Evolutionary conservation across 441 rosid genomes (phyloP).

Genomic region (Biscutella laevigata): DNA sequence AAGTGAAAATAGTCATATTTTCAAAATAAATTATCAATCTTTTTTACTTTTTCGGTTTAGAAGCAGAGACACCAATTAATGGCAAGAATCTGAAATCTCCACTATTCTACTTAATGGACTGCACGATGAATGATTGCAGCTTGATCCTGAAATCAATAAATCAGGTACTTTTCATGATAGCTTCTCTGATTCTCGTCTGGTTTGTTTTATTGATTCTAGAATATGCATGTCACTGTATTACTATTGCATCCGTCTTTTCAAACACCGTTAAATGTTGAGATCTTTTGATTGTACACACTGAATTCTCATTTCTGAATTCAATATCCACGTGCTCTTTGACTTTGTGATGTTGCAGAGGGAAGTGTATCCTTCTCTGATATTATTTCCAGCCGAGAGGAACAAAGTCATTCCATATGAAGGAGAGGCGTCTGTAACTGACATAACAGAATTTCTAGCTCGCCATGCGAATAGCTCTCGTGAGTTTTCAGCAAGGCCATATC

Average conservation of each 20-base stretch:
- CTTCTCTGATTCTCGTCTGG: neutral
- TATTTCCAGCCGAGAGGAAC: conserved; percentile 80
- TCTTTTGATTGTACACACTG: neutral
- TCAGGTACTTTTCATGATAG: conserved; percentile 42
- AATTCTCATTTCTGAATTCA: neutral
- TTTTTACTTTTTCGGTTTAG: conserved; percentile 10
- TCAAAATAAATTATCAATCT: too few species aligned
- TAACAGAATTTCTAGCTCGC: conserved; percentile 60
- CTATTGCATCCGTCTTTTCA: conserved; percentile 1
- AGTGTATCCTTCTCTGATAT: conserved; percentile 66
- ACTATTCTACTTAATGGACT: conserved; percentile 72
- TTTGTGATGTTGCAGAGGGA: conserved; percentile 52
- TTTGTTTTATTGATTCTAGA: neutral
- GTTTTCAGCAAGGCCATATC: conserved; percentile 38
- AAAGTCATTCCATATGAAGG: conserved; percentile 54
- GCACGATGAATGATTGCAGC: conserved; percentile 89
- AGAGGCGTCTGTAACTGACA: conserved; percentile 55
- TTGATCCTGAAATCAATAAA: conserved; percentile 47
- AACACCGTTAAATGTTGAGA: neutral
- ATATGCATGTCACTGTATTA: conserved; percentile 3
- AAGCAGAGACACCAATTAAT: conserved; percentile 44
- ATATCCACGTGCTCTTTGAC: conserved; percentile 1
- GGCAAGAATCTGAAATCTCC: conserved; percentile 38
- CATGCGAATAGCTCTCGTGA: conserved; percentile 53
- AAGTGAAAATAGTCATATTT: neutral